Evolutionary conservation across 2,329 filamentous ascomycete species (phyloP).

Genomic region (Colletotrichum viniferum): DNA sequence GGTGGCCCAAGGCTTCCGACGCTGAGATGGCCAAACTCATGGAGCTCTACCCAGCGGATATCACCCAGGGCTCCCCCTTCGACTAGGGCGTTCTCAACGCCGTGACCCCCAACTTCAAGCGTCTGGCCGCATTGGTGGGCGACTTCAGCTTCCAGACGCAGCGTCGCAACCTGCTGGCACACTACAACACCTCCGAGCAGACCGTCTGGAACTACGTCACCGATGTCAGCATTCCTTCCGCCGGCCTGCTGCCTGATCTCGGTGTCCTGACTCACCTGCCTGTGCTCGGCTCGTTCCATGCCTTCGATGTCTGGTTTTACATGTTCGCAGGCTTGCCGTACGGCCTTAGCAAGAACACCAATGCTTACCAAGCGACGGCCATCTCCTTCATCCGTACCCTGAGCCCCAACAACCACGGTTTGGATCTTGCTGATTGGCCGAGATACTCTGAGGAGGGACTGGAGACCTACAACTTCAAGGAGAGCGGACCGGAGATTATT

Average conservation of each 20-base stretch:
- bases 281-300: not conserved
- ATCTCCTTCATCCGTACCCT: constrained; percentile 2
- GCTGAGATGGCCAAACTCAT: not conserved
- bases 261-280: not conserved
- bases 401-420: not conserved
- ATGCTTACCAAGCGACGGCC: not conserved
- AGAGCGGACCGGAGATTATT: not conserved
- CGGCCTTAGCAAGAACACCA: not conserved
- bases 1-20: not conserved
- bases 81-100: constrained; percentile 61
- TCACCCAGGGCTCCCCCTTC: constrained; percentile 65
- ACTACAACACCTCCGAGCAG: not conserved
- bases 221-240: not conserved
- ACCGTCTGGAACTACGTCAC: not conserved
- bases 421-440: not conserved
- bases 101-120: constrained; percentile 69
- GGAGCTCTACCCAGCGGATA: constrained; percentile 39
- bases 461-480: not conserved
- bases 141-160: constrained; percentile 59
- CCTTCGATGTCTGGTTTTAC: not conserved
- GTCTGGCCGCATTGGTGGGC: constrained; percentile 65
- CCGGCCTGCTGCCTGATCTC: not conserved
- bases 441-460: not conserved
- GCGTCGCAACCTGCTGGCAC: constrained; percentile 47
- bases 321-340: constrained; percentile 2